phyloP scores from a whole-genome alignment of 1,139 yeast genomes.

The Geotrichum cucujoidarum region DNA sequence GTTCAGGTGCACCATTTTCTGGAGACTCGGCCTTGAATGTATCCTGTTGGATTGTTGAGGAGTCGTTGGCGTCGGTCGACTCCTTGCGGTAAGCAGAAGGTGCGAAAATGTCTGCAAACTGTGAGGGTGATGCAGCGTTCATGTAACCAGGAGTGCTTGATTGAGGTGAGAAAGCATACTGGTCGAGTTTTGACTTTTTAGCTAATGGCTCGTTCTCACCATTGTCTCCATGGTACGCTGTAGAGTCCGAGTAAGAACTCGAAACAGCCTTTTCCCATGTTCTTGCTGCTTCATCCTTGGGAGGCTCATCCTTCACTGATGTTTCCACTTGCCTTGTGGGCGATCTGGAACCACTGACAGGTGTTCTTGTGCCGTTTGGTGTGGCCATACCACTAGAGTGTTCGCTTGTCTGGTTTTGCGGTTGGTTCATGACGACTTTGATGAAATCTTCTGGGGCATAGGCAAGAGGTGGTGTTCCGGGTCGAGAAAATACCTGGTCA shows the following conservation, averaged over 20 bases:
- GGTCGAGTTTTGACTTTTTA: too few relatives aligned
- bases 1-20: too few relatives aligned
- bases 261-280: constrained; percentile 15
- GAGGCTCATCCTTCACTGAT: constrained; percentile 13
- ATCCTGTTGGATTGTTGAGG: too few relatives aligned
- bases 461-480: constrained; percentile 27
- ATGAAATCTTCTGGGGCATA: constrained; percentile 29
- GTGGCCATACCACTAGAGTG: constrained; percentile 2
- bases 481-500: constrained; percentile 25
- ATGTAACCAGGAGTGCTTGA: neutral
- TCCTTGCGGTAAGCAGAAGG: neutral
- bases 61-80: too few relatives aligned
- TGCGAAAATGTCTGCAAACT: constrained; percentile 13
- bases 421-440: constrained; percentile 18
- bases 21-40: too few relatives aligned
- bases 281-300: constrained; percentile 7
- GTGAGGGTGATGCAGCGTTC: constrained; percentile 14
- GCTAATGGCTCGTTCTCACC: too few relatives aligned
- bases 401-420: neutral
- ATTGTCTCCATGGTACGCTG: too few relatives aligned
- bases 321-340: constrained; percentile 1
- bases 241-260: neutral
- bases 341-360: neutral
- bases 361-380: neutral
- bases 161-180: too few relatives aligned